A percentile compares a stretch with the other conserved stretches of the same genome.
Conservation (phyloP, 805 yeast species). For the Hanseniaspora occidentalis region DNA sequence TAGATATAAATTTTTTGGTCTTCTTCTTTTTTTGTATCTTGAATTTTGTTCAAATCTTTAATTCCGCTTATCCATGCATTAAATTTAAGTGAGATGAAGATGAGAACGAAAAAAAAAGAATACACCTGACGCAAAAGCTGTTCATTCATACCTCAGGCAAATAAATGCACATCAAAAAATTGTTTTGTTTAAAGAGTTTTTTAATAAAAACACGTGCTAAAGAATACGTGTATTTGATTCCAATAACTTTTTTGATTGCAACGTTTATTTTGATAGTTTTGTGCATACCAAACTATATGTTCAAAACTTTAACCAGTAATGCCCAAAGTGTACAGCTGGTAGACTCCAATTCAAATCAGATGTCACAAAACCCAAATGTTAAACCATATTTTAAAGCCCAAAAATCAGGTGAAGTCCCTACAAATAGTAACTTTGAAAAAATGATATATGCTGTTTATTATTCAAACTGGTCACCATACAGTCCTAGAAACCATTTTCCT, state of each 20-base stretch:
- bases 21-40: no score
- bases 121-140: no score
- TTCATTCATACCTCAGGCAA: no score
- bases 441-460: constrained; percentile 30
- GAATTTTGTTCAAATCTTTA: no score
- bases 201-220: neutral
- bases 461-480: constrained; percentile 58
- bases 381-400: neutral
- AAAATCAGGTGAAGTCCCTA: neutral
- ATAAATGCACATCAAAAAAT: no score
- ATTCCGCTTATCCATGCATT: no score
- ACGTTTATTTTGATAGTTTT: neutral
- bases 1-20: no score
- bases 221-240: neutral
- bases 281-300: neutral
- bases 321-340: no score
- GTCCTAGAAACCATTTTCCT: constrained; percentile 44
- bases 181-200: no score
- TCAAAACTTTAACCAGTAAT: neutral
- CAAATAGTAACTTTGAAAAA: neutral
- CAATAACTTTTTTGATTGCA: neutral
- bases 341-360: no score
- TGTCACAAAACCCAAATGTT: neutral
- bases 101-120: no score
- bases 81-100: no score